These are phyloP conservation scores for Aplosporella prunicola DNA, from an alignment of 2,329 filamentous ascomycete genomes.

Conservation along the genomic window DNA sequence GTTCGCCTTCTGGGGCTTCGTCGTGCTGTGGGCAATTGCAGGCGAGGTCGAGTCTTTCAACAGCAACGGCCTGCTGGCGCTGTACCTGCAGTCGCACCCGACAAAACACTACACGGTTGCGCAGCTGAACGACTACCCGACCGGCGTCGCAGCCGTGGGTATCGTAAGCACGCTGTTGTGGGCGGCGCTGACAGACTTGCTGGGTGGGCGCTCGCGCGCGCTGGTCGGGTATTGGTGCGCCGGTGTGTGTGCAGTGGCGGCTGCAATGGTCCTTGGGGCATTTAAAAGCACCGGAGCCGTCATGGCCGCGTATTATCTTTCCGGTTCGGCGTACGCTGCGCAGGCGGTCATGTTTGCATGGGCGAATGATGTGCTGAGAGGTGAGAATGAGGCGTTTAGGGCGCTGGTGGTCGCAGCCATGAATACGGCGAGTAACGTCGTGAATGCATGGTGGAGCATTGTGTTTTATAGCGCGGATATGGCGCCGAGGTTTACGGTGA, in stretches of 20 bases:
- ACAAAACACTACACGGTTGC: conserved; percentile 38
- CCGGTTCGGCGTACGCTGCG: conserved; percentile 60
- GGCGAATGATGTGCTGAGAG: conserved; percentile 61
- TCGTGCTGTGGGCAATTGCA: conserved; percentile 58
- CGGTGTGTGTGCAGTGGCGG: conserved; percentile 53
- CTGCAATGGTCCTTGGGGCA: conserved; percentile 50
- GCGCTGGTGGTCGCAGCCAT: conserved; percentile 62
- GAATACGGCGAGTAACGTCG: conserved; percentile 58
- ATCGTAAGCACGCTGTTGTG: conserved; percentile 54
- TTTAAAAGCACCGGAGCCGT: conserved; percentile 44
- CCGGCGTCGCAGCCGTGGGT: conserved; percentile 43
- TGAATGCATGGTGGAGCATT: conserved; percentile 67
- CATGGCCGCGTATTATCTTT: conserved; percentile 61
- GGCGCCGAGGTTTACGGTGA: conserved; percentile 56
- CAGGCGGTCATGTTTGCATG: conserved; percentile 68
- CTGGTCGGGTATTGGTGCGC: conserved; percentile 59
- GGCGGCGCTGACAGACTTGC: conserved; percentile 58
- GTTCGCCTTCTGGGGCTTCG: conserved; percentile 59
- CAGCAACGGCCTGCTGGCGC: conserved; percentile 48
- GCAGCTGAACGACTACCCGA: conserved; percentile 46
- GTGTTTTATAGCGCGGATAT: conserved; percentile 59
- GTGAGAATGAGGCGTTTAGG: conserved; percentile 53
- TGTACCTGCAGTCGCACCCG: conserved; percentile 42
- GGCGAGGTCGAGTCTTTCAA: conserved; percentile 64
- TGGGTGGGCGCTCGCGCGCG: conserved; percentile 54